A percentile compares a stretch with the other conserved stretches of the same genome.
These are phyloP conservation scores for Podospora didyma DNA, from an alignment of 495 filamentous ascomycete genomes.

Conservation along the genomic window DNA sequence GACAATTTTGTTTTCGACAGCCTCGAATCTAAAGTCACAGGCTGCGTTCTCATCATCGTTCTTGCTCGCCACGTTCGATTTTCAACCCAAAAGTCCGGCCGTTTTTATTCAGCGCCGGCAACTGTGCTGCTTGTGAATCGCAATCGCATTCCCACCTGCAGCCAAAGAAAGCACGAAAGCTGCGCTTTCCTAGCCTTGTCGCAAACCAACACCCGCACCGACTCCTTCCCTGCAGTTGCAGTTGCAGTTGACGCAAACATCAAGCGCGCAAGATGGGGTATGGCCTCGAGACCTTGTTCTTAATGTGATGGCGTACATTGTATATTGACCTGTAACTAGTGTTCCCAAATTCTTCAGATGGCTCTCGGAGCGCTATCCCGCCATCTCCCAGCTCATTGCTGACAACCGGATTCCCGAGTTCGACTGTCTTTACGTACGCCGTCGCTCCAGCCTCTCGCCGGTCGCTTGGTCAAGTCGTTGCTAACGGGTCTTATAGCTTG, in stretches of 20 bases:
- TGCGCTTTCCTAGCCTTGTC: too few relatives aligned
- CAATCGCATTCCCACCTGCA: background rate
- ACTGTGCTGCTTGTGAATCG: background rate
- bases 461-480: background rate
- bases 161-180: too few relatives aligned
- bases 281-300: background rate
- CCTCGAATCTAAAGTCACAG: too few relatives aligned
- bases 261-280: constrained; percentile 24
- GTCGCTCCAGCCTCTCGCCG: constrained; percentile 8
- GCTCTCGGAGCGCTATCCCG: constrained; percentile 98
- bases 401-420: constrained; percentile 99
- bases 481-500: constrained; percentile 52
- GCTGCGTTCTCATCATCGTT: background rate
- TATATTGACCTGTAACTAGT: constrained; percentile 48
- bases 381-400: constrained; percentile 97
- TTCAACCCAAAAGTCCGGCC: constrained; percentile 25
- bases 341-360: constrained; percentile 92
- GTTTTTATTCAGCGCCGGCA: constrained; percentile 35
- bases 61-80: constrained; percentile 1
- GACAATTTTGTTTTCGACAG: too few relatives aligned
- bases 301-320: background rate
- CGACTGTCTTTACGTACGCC: constrained; percentile 82
- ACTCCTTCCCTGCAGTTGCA: too few relatives aligned
- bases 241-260: background rate
- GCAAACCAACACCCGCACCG: too few relatives aligned